These are phyloP conservation scores for Escovopsis sp. DNA, from an alignment of 2,329 filamentous ascomycete species.

Conservation along the genomic window DNA sequence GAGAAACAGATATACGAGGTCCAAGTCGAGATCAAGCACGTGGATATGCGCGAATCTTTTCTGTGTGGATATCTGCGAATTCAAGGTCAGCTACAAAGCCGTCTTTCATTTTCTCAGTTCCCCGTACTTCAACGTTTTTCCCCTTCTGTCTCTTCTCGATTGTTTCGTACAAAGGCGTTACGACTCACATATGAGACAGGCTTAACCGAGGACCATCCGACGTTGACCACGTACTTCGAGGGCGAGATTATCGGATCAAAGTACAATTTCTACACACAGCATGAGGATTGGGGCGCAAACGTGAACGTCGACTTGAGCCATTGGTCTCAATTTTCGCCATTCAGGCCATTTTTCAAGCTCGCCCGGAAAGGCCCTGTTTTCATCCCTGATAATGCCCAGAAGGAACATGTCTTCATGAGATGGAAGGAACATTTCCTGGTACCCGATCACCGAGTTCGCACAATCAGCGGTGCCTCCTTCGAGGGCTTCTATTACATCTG, in stretches of 20 bases:
- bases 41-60: slow-evolving; percentile 87
- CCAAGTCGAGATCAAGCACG: slow-evolving; percentile 91
- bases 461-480: slow-evolving; percentile 87
- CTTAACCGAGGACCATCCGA: slow-evolving; percentile 87
- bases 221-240: slow-evolving; percentile 96
- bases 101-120: too few relatives aligned
- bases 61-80: slow-evolving; percentile 92
- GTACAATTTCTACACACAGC: slow-evolving; percentile 83
- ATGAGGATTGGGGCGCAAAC: slow-evolving; percentile 80
- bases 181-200: slow-evolving; percentile 33
- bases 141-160: not conserved
- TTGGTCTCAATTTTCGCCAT: slow-evolving; percentile 82
- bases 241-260: slow-evolving; percentile 94
- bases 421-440: slow-evolving; percentile 99
- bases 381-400: slow-evolving; percentile 59
- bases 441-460: slow-evolving; percentile 81
- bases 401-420: slow-evolving; percentile 91
- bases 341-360: slow-evolving; percentile 55
- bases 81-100: slow-evolving; percentile 46
- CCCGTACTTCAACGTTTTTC: not conserved
- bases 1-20: slow-evolving; percentile 90
- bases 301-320: slow-evolving; percentile 86
- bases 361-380: slow-evolving; percentile 38
- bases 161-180: too few relatives aligned
- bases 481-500: slow-evolving; percentile 99